phyloP scores from a whole-genome alignment of 2,329 filamentous ascomycete species.

The Leptographium flavum region DNA sequence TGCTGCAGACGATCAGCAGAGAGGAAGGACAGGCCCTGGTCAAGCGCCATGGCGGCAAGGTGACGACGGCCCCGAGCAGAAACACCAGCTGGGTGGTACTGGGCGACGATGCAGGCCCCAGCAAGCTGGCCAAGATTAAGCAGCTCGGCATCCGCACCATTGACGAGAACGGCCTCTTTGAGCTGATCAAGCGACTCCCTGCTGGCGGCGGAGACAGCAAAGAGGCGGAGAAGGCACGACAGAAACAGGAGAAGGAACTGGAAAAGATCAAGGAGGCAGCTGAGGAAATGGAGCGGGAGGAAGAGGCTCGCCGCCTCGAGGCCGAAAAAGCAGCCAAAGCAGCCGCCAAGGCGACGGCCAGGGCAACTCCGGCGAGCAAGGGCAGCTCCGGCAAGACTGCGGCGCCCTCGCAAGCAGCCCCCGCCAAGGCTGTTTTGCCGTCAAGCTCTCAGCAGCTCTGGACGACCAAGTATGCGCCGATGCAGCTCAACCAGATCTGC shows the following conservation, averaged over 20 bases:
- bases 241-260: constrained; percentile 75
- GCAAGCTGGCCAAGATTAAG: constrained; percentile 77
- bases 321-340: constrained; percentile 39
- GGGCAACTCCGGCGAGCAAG: constrained; percentile 3
- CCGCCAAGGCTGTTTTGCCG: constrained; percentile 24
- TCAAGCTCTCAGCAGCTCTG: constrained; percentile 48
- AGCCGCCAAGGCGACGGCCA: constrained; percentile 24
- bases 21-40: constrained; percentile 77
- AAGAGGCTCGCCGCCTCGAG: constrained; percentile 42
- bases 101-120: constrained; percentile 81
- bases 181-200: constrained; percentile 66
- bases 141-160: constrained; percentile 77
- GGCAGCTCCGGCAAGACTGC: neutral
- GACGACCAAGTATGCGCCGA: constrained; percentile 92
- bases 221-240: constrained; percentile 69
- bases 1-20: constrained; percentile 65
- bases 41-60: constrained; percentile 88
- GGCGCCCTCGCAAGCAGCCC: constrained; percentile 9
- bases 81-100: constrained; percentile 93
- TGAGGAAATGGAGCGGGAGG: constrained; percentile 72
- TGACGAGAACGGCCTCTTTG: constrained; percentile 82
- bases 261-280: constrained; percentile 70
- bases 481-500: constrained; percentile 73
- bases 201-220: constrained; percentile 79
- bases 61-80: constrained; percentile 70